These are phyloP conservation scores for Anisodus acutangulus DNA, from an alignment of 257 asterid genomes.

Conservation along the genomic window DNA sequence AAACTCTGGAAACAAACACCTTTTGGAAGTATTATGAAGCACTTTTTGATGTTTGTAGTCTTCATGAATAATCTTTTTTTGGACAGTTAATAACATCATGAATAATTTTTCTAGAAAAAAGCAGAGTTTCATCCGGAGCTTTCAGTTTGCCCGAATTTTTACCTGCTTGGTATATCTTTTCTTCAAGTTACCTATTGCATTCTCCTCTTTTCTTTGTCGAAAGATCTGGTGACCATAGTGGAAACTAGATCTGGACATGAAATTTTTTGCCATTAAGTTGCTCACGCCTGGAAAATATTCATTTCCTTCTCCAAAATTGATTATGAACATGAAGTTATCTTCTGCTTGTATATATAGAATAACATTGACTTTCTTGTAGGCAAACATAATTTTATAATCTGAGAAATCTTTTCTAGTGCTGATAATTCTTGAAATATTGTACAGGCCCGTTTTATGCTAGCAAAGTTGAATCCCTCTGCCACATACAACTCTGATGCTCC, in stretches of 20 bases:
- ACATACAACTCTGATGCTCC: conserved; percentile 78
- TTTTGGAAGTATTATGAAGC: not conserved
- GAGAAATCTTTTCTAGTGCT: not conserved
- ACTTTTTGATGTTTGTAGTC: conserved; percentile 2
- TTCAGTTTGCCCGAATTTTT: not conserved
- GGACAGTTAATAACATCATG: too few relatives aligned
- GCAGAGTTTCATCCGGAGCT: not conserved
- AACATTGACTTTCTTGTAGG: too few relatives aligned
- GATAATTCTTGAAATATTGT: conserved; percentile 20
- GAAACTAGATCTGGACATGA: not conserved
- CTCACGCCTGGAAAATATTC: not conserved
- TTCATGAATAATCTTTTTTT: not conserved
- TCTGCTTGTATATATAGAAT: not conserved
- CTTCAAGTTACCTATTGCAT: not conserved
- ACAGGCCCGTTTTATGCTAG: conserved; percentile 98
- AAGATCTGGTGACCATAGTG: conserved; percentile 13
- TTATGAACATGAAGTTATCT: not conserved
- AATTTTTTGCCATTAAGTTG: not conserved
- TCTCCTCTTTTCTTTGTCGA: not conserved
- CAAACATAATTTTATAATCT: not conserved
- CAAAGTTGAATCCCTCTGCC: conserved; percentile 96
- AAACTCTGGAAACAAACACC: conserved; percentile 6
- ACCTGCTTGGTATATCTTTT: not conserved
- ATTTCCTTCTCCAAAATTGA: not conserved
- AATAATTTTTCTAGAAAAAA: not conserved